A percentile compares a stretch with the other conserved stretches of the same genome.
These are phyloP conservation scores for Pichia sporocuriosa DNA, from an alignment of 805 yeast species.

Conservation along the genomic window DNA sequence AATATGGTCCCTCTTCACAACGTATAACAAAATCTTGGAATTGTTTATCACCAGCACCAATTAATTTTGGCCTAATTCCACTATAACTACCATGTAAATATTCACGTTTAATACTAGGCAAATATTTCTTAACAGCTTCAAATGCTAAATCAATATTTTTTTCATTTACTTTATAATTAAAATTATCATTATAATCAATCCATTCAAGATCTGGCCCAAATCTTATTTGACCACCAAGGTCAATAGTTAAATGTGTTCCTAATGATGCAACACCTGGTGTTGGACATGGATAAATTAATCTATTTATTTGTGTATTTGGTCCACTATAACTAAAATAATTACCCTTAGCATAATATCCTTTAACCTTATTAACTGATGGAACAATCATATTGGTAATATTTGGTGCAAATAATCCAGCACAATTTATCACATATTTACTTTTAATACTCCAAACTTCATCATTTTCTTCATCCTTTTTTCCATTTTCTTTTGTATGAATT, in stretches of 20 bases:
- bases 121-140: slow-evolving; percentile 52
- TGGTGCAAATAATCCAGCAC: slow-evolving; percentile 78
- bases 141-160: slow-evolving; percentile 48
- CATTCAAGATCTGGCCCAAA: slow-evolving; percentile 92
- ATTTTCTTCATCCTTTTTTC: slow-evolving; percentile 19
- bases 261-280: slow-evolving; percentile 65
- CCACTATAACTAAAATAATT: slow-evolving; percentile 56
- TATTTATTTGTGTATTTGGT: slow-evolving; percentile 35
- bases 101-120: slow-evolving; percentile 47
- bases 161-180: slow-evolving; percentile 41
- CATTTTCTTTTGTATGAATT: slow-evolving; percentile 23
- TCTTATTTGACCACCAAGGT: slow-evolving; percentile 67
- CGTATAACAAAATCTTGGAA: slow-evolving; percentile 69
- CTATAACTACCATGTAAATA: slow-evolving; percentile 62
- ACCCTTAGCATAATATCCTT: slow-evolving; percentile 74
- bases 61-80: slow-evolving; percentile 80
- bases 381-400: slow-evolving; percentile 61
- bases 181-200: slow-evolving; percentile 46
- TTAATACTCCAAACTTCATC: slow-evolving; percentile 35
- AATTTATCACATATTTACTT: slow-evolving; percentile 57
- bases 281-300: slow-evolving; percentile 75
- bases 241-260: slow-evolving; percentile 84
- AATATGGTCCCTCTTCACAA: slow-evolving; percentile 20
- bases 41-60: slow-evolving; percentile 34
- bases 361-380: slow-evolving; percentile 45